These are phyloP conservation scores for Aegle marmelos DNA, from an alignment of 345 rosid species.

Conservation along the genomic window DNA sequence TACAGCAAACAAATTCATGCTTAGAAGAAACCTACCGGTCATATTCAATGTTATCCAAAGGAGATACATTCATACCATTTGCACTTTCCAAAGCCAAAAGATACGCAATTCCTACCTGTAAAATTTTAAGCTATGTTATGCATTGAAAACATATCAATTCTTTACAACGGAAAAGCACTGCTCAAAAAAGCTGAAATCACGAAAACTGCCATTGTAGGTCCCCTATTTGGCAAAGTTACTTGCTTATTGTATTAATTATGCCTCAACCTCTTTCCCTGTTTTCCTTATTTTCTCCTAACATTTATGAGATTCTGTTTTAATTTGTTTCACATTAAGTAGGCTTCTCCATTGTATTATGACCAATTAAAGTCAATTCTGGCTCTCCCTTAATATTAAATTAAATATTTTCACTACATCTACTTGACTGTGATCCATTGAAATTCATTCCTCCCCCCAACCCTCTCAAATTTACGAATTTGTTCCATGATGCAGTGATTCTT, in stretches of 20 bases:
- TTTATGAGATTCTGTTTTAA: neutral
- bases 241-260: neutral
- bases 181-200: neutral
- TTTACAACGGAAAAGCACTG: neutral
- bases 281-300: neutral
- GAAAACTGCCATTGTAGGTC: neutral
- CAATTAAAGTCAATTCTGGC: neutral
- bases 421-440: neutral
- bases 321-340: neutral
- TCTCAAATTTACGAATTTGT: neutral
- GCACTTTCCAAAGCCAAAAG: constrained; percentile 88
- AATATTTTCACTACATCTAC: neutral
- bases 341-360: neutral
- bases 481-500: neutral
- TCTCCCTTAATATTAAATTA: neutral
- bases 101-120: constrained; percentile 57
- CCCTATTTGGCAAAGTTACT: neutral
- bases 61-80: constrained; percentile 55
- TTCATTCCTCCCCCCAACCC: too few relatives aligned
- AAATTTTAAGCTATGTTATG: neutral
- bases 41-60: constrained; percentile 83
- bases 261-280: neutral
- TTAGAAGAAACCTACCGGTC: constrained; percentile 49
- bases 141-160: neutral
- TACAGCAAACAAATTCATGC: neutral